phyloP scores from a whole-genome alignment of 129 eudicot species.

The Logfia minima region DNA sequence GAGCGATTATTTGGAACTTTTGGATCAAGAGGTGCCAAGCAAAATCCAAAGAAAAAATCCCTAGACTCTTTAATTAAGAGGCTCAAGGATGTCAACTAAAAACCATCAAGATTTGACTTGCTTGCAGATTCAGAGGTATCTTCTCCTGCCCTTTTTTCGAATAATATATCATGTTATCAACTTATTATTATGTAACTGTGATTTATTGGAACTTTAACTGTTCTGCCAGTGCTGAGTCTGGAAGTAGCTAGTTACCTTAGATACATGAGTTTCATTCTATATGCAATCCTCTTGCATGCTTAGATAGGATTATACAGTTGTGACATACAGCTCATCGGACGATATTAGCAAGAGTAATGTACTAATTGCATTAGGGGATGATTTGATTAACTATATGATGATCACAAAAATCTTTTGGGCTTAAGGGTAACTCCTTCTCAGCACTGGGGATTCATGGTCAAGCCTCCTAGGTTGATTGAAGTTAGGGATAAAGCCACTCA shows the following conservation, averaged over 20 bases:
- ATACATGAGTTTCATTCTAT: constrained; percentile 37
- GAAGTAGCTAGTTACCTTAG: constrained; percentile 21
- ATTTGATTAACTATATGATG: constrained; percentile 1
- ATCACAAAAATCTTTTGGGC: constrained; percentile 1
- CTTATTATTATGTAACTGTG: constrained; percentile 16
- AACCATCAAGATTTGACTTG: constrained; percentile 25
- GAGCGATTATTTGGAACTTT: constrained; percentile 84
- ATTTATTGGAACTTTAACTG: constrained; percentile 20
- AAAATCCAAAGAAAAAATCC: constrained; percentile 86
- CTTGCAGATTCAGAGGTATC: constrained; percentile 30
- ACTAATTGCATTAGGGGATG: constrained; percentile 10
- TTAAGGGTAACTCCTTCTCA: not conserved
- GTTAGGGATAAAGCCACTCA: not conserved
- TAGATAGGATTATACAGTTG: constrained; percentile 13
- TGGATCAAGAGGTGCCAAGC: constrained; percentile 85
- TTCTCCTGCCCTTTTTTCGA: constrained; percentile 28
- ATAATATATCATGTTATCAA: constrained; percentile 8
- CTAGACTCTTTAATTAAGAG: constrained; percentile 87
- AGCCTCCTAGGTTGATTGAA: not conserved
- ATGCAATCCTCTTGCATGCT: constrained; percentile 19
- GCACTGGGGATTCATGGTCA: not conserved
- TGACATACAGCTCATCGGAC: not conserved
- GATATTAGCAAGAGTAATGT: constrained; percentile 13
- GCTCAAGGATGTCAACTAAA: constrained; percentile 90
- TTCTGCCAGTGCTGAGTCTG: constrained; percentile 18